A percentile compares a stretch with the other conserved stretches of the same genome.
Conservation (phyloP, 1,284 basidiomycete genomes). For the Irpex rosettiformis region DNA sequence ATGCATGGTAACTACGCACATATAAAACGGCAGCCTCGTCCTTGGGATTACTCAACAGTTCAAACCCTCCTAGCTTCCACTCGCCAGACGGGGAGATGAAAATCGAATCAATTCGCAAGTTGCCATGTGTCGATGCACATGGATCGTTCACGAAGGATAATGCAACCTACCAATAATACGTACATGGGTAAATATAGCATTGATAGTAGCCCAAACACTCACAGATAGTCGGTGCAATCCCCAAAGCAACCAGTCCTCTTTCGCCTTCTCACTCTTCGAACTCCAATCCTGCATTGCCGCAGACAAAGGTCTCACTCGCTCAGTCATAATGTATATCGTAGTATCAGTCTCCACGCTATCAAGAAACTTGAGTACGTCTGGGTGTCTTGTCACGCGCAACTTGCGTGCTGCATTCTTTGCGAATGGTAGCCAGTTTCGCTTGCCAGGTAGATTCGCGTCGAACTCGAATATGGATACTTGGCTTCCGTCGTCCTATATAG, state of each 20-base stretch:
- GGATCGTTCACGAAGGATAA: conserved; percentile 90
- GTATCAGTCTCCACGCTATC: conserved; percentile 89
- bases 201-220: conserved; percentile 30
- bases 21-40: conserved; percentile 78
- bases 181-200: neutral
- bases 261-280: conserved; percentile 58
- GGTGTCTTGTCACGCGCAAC: conserved; percentile 89
- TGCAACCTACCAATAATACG: conserved; percentile 58
- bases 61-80: conserved; percentile 96
- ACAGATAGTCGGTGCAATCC: conserved; percentile 90
- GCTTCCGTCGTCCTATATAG: conserved; percentile 77
- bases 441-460: conserved; percentile 62
- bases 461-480: conserved; percentile 89
- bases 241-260: conserved; percentile 92
- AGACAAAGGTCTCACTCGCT: conserved; percentile 80
- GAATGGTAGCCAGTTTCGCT: conserved; percentile 64
- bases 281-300: conserved; percentile 64
- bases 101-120: conserved; percentile 74
- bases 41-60: conserved; percentile 79
- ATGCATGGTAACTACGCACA: conserved; percentile 44
- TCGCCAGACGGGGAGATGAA: conserved; percentile 92
- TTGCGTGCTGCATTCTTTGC: conserved; percentile 92
- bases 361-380: conserved; percentile 93
- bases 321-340: conserved; percentile 91
- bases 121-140: conserved; percentile 86